A percentile compares a stretch with the other conserved stretches of the same genome.
These are phyloP conservation scores for Phialophora tarda DNA, from an alignment of 2,329 filamentous ascomycete genomes.

Conservation along the genomic window DNA sequence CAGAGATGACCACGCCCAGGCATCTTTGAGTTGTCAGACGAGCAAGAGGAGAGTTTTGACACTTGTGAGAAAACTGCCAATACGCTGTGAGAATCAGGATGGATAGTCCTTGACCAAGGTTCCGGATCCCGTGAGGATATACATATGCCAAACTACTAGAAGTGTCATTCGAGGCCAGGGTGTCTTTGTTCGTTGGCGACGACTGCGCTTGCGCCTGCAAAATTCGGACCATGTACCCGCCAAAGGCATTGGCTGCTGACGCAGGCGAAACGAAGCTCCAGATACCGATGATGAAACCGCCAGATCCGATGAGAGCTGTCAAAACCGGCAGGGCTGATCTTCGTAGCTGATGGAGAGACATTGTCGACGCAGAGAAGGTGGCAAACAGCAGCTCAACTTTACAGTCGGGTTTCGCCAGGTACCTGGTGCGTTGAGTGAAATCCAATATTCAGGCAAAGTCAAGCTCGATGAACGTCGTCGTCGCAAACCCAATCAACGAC, in stretches of 20 bases:
- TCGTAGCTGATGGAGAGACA: constrained; percentile 3
- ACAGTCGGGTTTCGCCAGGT: neutral
- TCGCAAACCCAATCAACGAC: neutral
- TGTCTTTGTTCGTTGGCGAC: neutral
- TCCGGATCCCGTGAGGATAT: constrained; percentile 32
- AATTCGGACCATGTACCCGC: constrained; percentile 17
- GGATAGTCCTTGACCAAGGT: constrained; percentile 25
- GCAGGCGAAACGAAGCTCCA: constrained; percentile 33
- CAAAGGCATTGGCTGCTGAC: constrained; percentile 28
- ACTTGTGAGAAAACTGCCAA: constrained; percentile 27
- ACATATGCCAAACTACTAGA: constrained; percentile 23
- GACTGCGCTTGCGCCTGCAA: neutral
- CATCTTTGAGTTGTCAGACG: constrained; percentile 21
- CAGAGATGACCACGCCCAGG: constrained; percentile 34
- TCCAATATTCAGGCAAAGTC: neutral
- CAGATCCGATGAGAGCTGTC: constrained; percentile 27
- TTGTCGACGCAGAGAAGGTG: neutral
- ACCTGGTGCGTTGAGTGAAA: neutral
- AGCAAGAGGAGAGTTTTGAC: constrained; percentile 4
- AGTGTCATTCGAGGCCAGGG: neutral
- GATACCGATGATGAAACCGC: constrained; percentile 29
- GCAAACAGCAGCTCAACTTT: neutral
- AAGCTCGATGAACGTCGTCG: neutral
- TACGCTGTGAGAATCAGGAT: constrained; percentile 29
- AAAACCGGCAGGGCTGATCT: constrained; percentile 18